These are phyloP conservation scores for Phytophthora syringae DNA, from an alignment of 352 stramenopile species.

Conservation along the genomic window DNA sequence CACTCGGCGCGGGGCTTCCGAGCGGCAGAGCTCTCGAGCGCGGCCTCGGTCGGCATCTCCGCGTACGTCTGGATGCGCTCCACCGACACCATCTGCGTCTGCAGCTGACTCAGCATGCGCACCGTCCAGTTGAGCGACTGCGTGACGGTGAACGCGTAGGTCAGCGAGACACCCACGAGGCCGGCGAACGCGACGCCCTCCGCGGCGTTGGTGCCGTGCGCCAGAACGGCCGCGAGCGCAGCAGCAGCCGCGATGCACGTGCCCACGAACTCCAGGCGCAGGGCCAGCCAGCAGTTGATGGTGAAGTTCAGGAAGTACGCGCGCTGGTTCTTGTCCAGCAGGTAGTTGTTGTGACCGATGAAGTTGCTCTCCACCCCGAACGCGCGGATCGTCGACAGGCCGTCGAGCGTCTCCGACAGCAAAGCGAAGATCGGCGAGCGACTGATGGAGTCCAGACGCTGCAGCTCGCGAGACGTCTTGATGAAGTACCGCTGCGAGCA, in stretches of 20 bases:
- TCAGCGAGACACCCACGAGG: slow-evolving; percentile 63
- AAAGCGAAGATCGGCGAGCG: slow-evolving; percentile 94
- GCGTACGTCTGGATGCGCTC: slow-evolving; percentile 72
- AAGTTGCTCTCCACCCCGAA: slow-evolving; percentile 59
- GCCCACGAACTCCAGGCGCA: slow-evolving; percentile 71
- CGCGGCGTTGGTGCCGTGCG: slow-evolving; percentile 38
- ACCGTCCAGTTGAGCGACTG: slow-evolving; percentile 78
- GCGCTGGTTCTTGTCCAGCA: slow-evolving; percentile 68
- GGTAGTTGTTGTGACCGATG: slow-evolving; percentile 44
- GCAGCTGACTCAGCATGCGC: slow-evolving; percentile 67
- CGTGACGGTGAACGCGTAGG: slow-evolving; percentile 75
- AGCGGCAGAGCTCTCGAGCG: slow-evolving; percentile 38
- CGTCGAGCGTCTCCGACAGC: slow-evolving; percentile 94
- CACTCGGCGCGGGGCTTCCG: slow-evolving; percentile 58
- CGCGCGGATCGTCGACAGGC: slow-evolving; percentile 93
- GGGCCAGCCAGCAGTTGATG: slow-evolving; percentile 72
- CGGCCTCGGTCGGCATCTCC: slow-evolving; percentile 57
- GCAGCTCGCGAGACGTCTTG: slow-evolving; percentile 90
- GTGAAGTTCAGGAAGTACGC: slow-evolving; percentile 73
- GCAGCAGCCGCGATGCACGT: slow-evolving; percentile 57
- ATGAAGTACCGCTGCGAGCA: slow-evolving; percentile 92
- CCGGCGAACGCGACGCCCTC: slow-evolving; percentile 49
- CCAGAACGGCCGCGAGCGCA: slow-evolving; percentile 49
- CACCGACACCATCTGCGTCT: slow-evolving; percentile 78
- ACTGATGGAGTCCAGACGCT: slow-evolving; percentile 94